Conservation (phyloP, 352 stramenopile genomes). For the Globisporangium echinulatum region DNA sequence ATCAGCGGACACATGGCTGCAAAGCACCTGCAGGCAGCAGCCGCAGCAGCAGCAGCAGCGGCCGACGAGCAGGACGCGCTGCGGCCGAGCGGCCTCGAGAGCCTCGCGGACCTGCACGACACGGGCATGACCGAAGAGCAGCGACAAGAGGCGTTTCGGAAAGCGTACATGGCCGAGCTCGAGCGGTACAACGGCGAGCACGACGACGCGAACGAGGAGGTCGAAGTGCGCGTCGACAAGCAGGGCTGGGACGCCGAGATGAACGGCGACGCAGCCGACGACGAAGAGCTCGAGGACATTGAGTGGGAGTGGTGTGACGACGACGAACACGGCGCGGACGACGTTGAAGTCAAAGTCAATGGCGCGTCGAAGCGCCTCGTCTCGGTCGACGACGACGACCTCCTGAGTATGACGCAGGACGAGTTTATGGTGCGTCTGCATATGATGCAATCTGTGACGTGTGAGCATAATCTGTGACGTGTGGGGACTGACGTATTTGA, state of each 20-base stretch:
- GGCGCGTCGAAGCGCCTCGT: slow-evolving; percentile 54
- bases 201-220: slow-evolving; percentile 51
- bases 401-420: slow-evolving; percentile 77
- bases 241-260: slow-evolving; percentile 83
- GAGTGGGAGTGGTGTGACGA: slow-evolving; percentile 86
- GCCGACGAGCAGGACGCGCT: slow-evolving; percentile 25
- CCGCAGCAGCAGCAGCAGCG: slow-evolving; percentile 14
- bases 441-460: not conserved
- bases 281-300: slow-evolving; percentile 72
- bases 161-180: slow-evolving; percentile 75
- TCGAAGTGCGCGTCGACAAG: slow-evolving; percentile 76
- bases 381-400: slow-evolving; percentile 69
- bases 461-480: not conserved
- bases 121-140: slow-evolving; percentile 80
- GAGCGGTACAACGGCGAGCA: slow-evolving; percentile 86
- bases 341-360: slow-evolving; percentile 65
- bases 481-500: slow-evolving; percentile 2
- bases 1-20: slow-evolving; percentile 85
- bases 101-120: slow-evolving; percentile 46
- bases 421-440: slow-evolving; percentile 68
- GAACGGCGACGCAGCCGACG: slow-evolving; percentile 61
- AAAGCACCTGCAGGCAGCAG: slow-evolving; percentile 58
- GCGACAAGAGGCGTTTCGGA: slow-evolving; percentile 75
- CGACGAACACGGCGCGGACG: slow-evolving; percentile 25
- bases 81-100: slow-evolving; percentile 34